Evolutionary conservation across 176 grass and related monocot species (phyloP).

Genomic region (Carex pumila): DNA sequence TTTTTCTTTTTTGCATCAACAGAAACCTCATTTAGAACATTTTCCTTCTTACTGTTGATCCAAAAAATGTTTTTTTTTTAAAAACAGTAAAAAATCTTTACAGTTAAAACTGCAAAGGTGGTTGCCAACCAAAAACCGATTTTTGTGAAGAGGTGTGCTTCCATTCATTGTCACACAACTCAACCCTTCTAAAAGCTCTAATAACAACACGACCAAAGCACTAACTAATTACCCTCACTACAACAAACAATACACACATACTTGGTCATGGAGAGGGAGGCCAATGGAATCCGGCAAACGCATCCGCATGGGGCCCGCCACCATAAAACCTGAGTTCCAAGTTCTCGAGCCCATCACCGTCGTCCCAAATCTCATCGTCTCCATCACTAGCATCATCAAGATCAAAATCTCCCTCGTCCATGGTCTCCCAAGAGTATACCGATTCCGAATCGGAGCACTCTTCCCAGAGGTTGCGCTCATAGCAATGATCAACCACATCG

Average conservation of each 20-base stretch:
- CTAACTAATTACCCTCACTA: constrained; percentile 8
- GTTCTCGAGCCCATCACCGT: constrained; percentile 57
- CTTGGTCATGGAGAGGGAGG: constrained; percentile 66
- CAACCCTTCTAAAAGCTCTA: constrained; percentile 11
- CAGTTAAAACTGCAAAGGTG: not conserved
- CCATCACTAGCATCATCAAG: constrained; percentile 57
- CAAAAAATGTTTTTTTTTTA: not conserved
- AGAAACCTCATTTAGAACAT: not conserved
- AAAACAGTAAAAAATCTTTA: not conserved
- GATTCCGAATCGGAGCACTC: constrained; percentile 79
- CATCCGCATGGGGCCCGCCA: constrained; percentile 45
- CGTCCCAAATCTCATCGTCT: constrained; percentile 62
- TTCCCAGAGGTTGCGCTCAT: constrained; percentile 68
- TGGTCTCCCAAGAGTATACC: constrained; percentile 87
- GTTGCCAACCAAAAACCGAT: constrained; percentile 4
- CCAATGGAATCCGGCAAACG: constrained; percentile 65
- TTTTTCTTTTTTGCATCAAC: constrained; percentile 5
- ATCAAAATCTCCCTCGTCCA: constrained; percentile 38
- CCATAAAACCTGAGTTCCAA: constrained; percentile 90
- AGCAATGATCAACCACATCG: constrained; percentile 56
- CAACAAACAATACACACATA: not conserved
- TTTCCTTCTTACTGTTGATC: not conserved
- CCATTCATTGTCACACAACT: not conserved
- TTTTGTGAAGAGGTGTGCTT: not conserved
- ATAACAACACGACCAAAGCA: not conserved